Conservation (phyloP, 129 eudicot species). For the Centaurea solstitialis region DNA sequence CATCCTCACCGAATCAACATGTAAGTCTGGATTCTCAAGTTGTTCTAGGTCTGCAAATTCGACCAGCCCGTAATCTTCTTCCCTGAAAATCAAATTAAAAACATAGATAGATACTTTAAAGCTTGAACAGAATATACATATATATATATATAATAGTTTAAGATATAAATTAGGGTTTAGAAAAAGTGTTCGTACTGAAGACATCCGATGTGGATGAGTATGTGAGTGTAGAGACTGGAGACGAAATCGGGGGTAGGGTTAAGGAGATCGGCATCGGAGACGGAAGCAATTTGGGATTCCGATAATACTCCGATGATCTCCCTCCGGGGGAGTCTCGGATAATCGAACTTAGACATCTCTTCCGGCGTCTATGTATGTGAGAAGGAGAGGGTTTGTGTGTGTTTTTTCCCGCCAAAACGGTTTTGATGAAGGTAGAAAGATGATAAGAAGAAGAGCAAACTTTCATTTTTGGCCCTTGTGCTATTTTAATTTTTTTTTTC, state of each 20-base stretch:
- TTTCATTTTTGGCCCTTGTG: background rate
- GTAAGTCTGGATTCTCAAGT: conserved; percentile 78
- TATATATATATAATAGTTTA: too few species aligned
- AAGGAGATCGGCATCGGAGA: conserved; percentile 58
- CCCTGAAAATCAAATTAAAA: conserved; percentile 43
- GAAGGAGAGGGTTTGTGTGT: background rate
- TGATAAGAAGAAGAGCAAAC: background rate
- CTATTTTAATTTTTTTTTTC: too few species aligned
- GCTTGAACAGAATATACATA: background rate
- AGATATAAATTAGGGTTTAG: conserved; percentile 13
- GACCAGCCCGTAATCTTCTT: conserved; percentile 65
- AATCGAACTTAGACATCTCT: conserved; percentile 61
- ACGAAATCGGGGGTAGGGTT: conserved; percentile 66
- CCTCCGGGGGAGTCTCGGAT: conserved; percentile 52
- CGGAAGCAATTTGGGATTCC: conserved; percentile 45
- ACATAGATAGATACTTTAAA: background rate
- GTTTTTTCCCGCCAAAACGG: background rate
- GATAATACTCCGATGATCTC: conserved; percentile 50
- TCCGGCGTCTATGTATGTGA: background rate
- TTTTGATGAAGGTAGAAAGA: too few species aligned
- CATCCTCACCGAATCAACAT: conserved; percentile 52
- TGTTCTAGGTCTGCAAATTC: conserved; percentile 71
- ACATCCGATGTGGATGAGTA: conserved; percentile 50
- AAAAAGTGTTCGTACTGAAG: conserved; percentile 37
- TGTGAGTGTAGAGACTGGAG: conserved; percentile 47